Evolutionary conservation across 192 early-diverging fungal genomes (phyloP), one percentile per base, ranked within the genome.

Genomic region (Glomus cerebriforme): DNA sequence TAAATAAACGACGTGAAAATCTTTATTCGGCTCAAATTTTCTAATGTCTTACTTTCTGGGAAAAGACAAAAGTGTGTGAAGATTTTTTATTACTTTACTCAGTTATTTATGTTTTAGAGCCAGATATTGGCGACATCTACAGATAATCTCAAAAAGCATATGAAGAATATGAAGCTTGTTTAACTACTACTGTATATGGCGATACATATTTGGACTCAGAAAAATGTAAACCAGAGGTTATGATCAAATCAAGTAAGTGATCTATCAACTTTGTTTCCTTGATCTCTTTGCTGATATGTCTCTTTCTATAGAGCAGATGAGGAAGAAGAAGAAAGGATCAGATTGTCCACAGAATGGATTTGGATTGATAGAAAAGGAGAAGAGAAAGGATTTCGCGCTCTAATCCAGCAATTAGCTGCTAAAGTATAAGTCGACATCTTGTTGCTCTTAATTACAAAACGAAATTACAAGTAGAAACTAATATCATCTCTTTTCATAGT

Each of bases 401-500:
- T 26, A 29, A 8, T 12, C 66, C 2, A 68, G 66, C 5, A 68
- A 68, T 29, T 68, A 8, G 3, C n/a, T 68, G 66, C 5, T 68
- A 5, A 68, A 68, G 27, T 29, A n/a, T 68, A 68, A 68, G 27
- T 29, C n/a, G 66, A n/a, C n/a, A n/a, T n/a, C n/a, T n/a, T n/a
- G n/a, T n/a, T n/a, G 34, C 27, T 68, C 66, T 68, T 68, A 68
- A 68, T 68, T 68, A 68, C 34, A 68, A 68, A 68, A 68, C 66
- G 15, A 68, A 12, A 68, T 34, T n/a, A n/a, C n/a, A n/a, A n/a
- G n/a, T n/a, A 68, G 29, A 68, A 68, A 29, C 15, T 68, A 68
- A 68, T 68, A 35, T n/a, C 66, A 68, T 68, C 27, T 68, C 66
- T 68, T 68, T 68, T 68, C 66, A 68, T 68, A 68, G 66, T 68